A percentile compares a stretch with the other conserved stretches of the same genome.
phyloP scores from a whole-genome alignment of 2,329 filamentous ascomycete genomes.

The Thelonectria olida region DNA sequence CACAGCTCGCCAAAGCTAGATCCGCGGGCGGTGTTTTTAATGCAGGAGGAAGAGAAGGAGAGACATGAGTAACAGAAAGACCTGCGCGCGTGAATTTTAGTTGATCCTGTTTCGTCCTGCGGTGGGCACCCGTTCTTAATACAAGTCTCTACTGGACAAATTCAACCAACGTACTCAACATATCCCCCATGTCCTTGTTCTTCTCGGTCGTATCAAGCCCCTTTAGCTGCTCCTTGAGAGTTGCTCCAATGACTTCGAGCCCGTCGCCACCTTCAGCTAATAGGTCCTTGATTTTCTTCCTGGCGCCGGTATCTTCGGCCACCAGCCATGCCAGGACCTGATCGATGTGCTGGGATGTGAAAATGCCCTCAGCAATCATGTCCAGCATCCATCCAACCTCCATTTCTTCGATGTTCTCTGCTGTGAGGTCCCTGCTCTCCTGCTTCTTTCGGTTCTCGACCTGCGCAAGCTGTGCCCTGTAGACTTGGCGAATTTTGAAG shows the following conservation, averaged over 20 bases:
- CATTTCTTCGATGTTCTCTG: constrained; percentile 56
- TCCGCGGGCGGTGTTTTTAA: constrained; percentile 9
- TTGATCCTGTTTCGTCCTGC: constrained; percentile 23
- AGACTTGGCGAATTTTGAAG: constrained; percentile 75
- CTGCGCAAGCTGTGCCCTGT: constrained; percentile 69
- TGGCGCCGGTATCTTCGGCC: constrained; percentile 85
- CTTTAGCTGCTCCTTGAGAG: constrained; percentile 69
- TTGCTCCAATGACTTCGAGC: constrained; percentile 69
- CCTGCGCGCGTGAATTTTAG: constrained; percentile 20
- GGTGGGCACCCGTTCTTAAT: constrained; percentile 25
- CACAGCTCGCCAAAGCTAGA: constrained; percentile 11
- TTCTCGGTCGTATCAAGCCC: constrained; percentile 66
- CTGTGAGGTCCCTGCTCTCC: constrained; percentile 20
- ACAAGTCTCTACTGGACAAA: constrained; percentile 53
- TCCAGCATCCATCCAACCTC: constrained; percentile 78
- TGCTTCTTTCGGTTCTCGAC: constrained; percentile 58
- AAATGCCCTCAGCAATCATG: constrained; percentile 85
- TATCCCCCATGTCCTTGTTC: constrained; percentile 66
- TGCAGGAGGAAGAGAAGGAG: constrained; percentile 25
- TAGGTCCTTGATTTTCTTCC: constrained; percentile 67
- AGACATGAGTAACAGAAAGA: constrained; percentile 10
- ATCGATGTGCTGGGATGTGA: constrained; percentile 84
- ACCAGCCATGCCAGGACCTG: constrained; percentile 88
- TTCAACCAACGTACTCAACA: constrained; percentile 62
- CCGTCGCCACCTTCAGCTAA: constrained; percentile 75